Conservation (phyloP, 345 rosid genomes). For the Balakata baccata region DNA sequence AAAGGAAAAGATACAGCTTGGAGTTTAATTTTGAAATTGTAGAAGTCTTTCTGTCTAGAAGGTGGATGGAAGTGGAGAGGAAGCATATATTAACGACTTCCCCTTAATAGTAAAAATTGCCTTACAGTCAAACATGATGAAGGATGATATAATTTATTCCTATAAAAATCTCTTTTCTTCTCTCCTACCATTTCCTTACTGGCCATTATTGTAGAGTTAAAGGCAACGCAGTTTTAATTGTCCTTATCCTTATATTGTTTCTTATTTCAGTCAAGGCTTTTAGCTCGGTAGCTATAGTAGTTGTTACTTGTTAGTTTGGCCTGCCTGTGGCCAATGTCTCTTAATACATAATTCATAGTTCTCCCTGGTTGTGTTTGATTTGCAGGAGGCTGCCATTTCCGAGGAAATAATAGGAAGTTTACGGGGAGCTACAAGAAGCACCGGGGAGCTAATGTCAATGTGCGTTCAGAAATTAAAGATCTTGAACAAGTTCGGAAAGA, state of each 20-base stretch:
- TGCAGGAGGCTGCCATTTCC: slow-evolving; percentile 37
- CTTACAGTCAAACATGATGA: no score
- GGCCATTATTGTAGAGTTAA: no score
- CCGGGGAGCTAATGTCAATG: slow-evolving; percentile 63
- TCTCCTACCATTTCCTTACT: no score
- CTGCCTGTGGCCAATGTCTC: neutral
- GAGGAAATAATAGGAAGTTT: slow-evolving; percentile 37
- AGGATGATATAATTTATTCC: no score
- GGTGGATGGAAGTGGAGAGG: neutral
- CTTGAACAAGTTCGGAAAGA: slow-evolving; percentile 87
- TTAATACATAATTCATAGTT: neutral
- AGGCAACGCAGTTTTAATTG: no score
- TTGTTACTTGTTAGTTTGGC: neutral
- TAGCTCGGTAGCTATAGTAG: neutral
- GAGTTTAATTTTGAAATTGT: neutral
- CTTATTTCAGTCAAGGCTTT: no score
- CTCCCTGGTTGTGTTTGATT: neutral
- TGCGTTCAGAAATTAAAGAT: slow-evolving; percentile 81
- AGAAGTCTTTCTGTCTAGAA: neutral
- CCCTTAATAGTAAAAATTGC: neutral
- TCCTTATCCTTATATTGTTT: no score
- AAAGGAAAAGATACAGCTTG: neutral
- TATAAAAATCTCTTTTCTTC: no score
- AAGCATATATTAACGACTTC: neutral
- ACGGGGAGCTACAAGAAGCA: slow-evolving; percentile 48